A percentile compares a stretch with the other conserved stretches of the same genome.
Conservation (phyloP, 805 yeast genomes). For the Pichia kluyveri region DNA sequence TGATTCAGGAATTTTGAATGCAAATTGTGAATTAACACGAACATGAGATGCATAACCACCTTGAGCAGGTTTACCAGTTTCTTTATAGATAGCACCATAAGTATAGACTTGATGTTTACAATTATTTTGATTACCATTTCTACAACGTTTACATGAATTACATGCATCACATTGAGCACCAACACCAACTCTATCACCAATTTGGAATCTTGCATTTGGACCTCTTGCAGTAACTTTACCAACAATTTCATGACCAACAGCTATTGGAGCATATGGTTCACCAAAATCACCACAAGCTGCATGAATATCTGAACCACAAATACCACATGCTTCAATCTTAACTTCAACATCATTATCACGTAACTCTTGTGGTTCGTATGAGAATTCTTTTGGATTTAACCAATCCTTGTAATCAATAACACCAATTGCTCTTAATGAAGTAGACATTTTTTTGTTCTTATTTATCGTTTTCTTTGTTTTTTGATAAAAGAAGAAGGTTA, state of each 20-base stretch:
- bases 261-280: conserved; percentile 11
- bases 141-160: conserved; percentile 31
- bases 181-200: conserved; percentile 44
- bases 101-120: conserved; percentile 44
- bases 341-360: conserved; percentile 28
- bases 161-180: conserved; percentile 38
- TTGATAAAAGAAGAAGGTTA: too few species aligned
- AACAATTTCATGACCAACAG: conserved; percentile 40
- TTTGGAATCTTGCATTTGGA: conserved; percentile 22
- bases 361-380: conserved; percentile 12
- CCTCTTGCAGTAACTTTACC: conserved; percentile 36
- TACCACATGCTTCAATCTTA: conserved; percentile 38
- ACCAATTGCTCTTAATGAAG: conserved; percentile 13
- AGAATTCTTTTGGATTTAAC: conserved; percentile 13
- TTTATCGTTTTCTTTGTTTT: too few species aligned
- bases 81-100: conserved; percentile 35
- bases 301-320: conserved; percentile 46
- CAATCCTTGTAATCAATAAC: conserved; percentile 11
- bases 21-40: conserved; percentile 35
- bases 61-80: conserved; percentile 33
- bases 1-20: conserved; percentile 39
- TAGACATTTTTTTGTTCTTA: background rate
- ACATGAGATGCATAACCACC: conserved; percentile 46
- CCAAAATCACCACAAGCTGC: conserved; percentile 27
- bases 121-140: conserved; percentile 31